Conservation (phyloP, 1,139 yeast species). For the Citeromyces hawaiiensis region DNA sequence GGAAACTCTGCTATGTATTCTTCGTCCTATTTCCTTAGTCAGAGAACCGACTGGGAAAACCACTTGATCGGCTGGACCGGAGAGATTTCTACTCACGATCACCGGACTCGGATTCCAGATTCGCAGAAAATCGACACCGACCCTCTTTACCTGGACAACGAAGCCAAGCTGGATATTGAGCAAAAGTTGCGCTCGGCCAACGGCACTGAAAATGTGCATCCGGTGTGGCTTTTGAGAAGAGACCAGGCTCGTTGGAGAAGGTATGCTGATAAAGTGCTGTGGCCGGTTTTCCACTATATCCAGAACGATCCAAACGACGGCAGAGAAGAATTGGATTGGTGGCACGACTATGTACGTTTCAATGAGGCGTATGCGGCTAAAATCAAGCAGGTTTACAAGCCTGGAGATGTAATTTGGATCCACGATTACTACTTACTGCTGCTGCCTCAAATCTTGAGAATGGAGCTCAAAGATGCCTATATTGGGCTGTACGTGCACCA, state of each 20-base stretch:
- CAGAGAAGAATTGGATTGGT: constrained; percentile 59
- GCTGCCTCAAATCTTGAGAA: constrained; percentile 75
- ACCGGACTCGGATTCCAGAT: constrained; percentile 11
- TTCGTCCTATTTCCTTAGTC: constrained; percentile 50
- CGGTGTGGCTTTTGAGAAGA: constrained; percentile 72
- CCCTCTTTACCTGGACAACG: constrained; percentile 46
- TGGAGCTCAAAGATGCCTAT: constrained; percentile 67
- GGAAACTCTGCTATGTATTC: constrained; percentile 84
- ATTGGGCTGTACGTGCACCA: constrained; percentile 80
- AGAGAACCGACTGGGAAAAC: constrained; percentile 72
- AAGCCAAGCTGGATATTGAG: constrained; percentile 38
- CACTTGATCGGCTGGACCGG: constrained; percentile 95
- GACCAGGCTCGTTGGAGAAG: constrained; percentile 70
- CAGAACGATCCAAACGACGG: constrained; percentile 63
- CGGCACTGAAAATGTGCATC: constrained; percentile 46
- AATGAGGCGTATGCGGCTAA: constrained; percentile 84
- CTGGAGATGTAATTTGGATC: constrained; percentile 92
- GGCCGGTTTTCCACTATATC: constrained; percentile 94
- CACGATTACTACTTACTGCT: constrained; percentile 85
- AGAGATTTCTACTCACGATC: constrained; percentile 32
- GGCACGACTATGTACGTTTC: constrained; percentile 84
- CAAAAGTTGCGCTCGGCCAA: constrained; percentile 27
- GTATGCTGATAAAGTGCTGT: constrained; percentile 80
- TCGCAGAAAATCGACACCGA: constrained; percentile 24
- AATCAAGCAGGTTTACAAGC: constrained; percentile 57